Base-by-base conservation (phyloP, 129 eudicot genomes). In the Chrysanthemum lavandulifolium region DNA sequence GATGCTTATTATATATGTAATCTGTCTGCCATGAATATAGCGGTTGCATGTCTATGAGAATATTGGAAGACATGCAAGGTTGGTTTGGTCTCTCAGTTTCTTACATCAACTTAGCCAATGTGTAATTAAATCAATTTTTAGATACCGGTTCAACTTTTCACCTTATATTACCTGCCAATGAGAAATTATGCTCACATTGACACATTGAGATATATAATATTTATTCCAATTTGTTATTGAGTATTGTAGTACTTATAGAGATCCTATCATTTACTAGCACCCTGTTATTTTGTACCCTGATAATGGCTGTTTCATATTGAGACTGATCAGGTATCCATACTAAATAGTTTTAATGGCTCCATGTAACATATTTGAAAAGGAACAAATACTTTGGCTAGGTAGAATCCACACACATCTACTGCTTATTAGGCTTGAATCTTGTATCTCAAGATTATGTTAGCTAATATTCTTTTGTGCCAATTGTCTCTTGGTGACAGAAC, bases 341-440 rank as follows among this genome's bases (percentile, higher is more conserved):
- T 64, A 40, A 53, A 10, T 13, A 13, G 16, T 36, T 21, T 52
- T 18, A 64, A 73, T 47, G 55, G 16, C 6, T 54, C 58, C 59
- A 47, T 47, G 59, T 58, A 19, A 23, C 51, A 27, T 72, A 40
- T 58, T 47, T 60, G 61, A 60, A 61, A 61, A 61, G 69, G 78
- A 73, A 33, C 23, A 74, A 7, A 12, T 74, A 31, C 49, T 40
- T 36, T 21, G 48, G 55, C 53, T 75, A 75, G 73, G 67, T 15
- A 29, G 65, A 64, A 65, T 56, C 55, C 72, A 45, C 53, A 36
- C 43, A 8, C 45, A 51, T 12, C 49, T 18, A 73, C 71, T 31
- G 25, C 47, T 65, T 75, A 40, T 40, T 14, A 12, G 57, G 65
- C 66, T 53, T 65, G 36, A 33, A 66, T 75, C 43, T 65, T 29